Evolutionary conservation across 352 stramenopile species (phyloP), one percentile per base, ranked within the genome.

Genomic region (Blastocystis sp.): DNA sequence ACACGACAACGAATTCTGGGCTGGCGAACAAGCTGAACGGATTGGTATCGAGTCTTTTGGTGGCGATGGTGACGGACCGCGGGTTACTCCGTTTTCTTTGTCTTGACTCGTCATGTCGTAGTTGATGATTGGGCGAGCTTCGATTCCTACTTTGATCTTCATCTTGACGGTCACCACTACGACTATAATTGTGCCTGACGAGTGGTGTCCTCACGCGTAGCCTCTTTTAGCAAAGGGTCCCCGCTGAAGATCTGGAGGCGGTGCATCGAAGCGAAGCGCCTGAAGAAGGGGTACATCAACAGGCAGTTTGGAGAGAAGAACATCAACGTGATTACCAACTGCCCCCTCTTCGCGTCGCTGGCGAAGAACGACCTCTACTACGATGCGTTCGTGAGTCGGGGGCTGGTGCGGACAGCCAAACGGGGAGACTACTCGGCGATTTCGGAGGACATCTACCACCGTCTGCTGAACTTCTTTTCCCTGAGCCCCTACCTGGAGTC

Each of bases 301-400:
- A 19, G 7, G 2, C 40, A 69, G 57, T 84, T 69, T 52, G 74
- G 74, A 0, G 38, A 42, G 10, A 38, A 59, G 11, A 84, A 84
- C 74, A 84, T 84, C 74, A 69, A 84, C 60, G 61, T 84, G 4
- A 70, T 70, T 69, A 84, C 74, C n/a, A 84, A 84, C 21, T 84
- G 74, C 48, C 74, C 74, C 14, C 10, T 84, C 24, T 84, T 59
- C 40, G 14, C 42, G 21, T 84, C 74, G 9, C 24, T 84, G 11
- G 74, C 57, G 19, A 66, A 84, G 54, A 84, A 84, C 14, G 74
- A 84, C 40, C 2, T 84, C 11, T 84, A 84, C 48, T 84, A 84
- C 61, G n/a, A 66, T 4, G 38, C 10, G 1, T 84, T 84, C 48
- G 74, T 84, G 42, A 69, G 40, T 48, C 9, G 17, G 40, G 74